Base-by-base conservation (phyloP, 176 grass and related monocot genomes). In the Lolium perenne region DNA sequence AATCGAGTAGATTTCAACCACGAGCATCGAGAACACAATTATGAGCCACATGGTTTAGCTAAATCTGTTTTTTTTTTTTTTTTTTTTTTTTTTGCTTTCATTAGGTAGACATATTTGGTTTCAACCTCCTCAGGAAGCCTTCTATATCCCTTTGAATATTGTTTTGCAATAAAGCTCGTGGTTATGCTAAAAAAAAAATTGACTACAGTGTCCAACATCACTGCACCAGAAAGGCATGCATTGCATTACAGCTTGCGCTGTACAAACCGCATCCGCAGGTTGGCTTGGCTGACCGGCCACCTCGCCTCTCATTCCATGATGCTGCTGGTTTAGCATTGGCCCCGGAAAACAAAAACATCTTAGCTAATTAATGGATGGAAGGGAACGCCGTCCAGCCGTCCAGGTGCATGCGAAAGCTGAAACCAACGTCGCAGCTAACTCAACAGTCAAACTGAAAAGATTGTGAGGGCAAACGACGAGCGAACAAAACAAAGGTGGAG, bases 321-420 rank as follows among this genome's bases (percentile, higher is more conserved):
- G 62, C 62, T 65, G 62, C 62, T 10, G 61, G 23, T 23, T 29
- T 64, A 29, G 61, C 47, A 53, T 15, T 13, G 23, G 23, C 59
- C 50, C 50, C 12, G 50, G 23, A 54, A 53, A 75, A 29, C 72
- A 76, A 40, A 76, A 67, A 67, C 53, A 78, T 51, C 29, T 14
- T 15, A 32, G 8, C 45, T 10, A 66, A 80, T 64, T 9, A 32
- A 29, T 62, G 20, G 10, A 12, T 62, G 21, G 10, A 35, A 35
- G 32, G 32, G 32, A 25, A 10, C 4, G 7, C 8, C 0, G 57
- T 59, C n/a, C n/a, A 60, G 7, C 8, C 0, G 57, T 59, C n/a
- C n/a, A 60, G 57, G 16, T 51, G 15, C 41, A 7, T 6, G 77
- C 40, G 45, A 26, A 17, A 49, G 40, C 5, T 13, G 5, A 35